These are phyloP conservation scores for Protea cynaroides DNA, from an alignment of 164 flowering plant species.

Conservation along the genomic window DNA sequence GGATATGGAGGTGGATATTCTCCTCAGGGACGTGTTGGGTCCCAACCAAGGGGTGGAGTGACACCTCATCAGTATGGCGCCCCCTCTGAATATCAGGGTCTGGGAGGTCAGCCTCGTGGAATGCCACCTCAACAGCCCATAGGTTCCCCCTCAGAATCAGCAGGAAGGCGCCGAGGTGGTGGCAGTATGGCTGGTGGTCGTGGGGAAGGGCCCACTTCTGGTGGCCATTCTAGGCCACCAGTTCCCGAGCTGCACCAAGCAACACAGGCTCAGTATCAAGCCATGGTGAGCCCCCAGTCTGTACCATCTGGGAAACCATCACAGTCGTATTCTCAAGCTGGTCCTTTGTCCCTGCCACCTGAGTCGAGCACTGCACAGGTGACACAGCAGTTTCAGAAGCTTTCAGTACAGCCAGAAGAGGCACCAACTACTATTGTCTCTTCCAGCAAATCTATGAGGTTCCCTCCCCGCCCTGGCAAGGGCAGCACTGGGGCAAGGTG, in stretches of 20 bases:
- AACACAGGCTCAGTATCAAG: constrained; percentile 36
- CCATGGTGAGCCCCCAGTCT: constrained; percentile 32
- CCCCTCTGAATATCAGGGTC: constrained; percentile 13
- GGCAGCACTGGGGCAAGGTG: neutral
- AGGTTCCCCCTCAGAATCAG: constrained; percentile 3
- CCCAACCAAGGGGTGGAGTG: constrained; percentile 19
- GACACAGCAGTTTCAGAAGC: constrained; percentile 37
- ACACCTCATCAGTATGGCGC: constrained; percentile 19
- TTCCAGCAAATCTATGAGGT: neutral
- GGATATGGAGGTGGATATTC: constrained; percentile 25
- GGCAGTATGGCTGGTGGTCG: constrained; percentile 24
- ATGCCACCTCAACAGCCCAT: constrained; percentile 20
- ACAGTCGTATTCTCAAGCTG: constrained; percentile 25
- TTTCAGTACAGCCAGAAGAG: constrained; percentile 32
- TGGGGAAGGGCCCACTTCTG: constrained; percentile 31
- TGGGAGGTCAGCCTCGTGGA: constrained; percentile 22
- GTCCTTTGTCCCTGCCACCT: constrained; percentile 38
- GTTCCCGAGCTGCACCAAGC: constrained; percentile 94
- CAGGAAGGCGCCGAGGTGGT: constrained; percentile 30
- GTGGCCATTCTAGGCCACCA: constrained; percentile 34
- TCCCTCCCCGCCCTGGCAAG: neutral
- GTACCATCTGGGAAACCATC: constrained; percentile 16
- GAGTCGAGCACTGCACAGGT: constrained; percentile 22
- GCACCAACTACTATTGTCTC: constrained; percentile 22
- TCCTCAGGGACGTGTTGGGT: constrained; percentile 1